These are phyloP conservation scores for Capsicum rhomboideum DNA, from an alignment of 257 asterid species.

Conservation along the genomic window DNA sequence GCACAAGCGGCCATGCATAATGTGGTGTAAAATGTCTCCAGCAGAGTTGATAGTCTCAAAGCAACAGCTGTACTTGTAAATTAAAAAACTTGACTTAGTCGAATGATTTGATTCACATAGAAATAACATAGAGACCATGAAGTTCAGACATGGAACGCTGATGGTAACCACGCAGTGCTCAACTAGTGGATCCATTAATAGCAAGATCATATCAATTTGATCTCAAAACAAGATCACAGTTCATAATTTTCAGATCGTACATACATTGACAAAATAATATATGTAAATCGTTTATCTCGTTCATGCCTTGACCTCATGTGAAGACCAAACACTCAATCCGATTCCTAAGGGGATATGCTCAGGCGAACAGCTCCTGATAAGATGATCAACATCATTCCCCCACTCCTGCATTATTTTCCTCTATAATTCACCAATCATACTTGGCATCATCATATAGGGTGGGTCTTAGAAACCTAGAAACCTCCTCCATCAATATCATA, in stretches of 20 bases:
- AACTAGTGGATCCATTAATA: background rate
- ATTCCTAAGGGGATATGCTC: background rate
- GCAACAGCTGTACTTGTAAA: background rate
- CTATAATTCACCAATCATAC: background rate
- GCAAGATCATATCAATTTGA: background rate
- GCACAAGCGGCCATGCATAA: background rate
- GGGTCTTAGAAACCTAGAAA: background rate
- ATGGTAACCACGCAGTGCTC: background rate
- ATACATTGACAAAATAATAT: background rate
- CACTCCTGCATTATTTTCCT: background rate
- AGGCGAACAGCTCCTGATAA: background rate
- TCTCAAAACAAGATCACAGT: background rate
- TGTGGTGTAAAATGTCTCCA: background rate
- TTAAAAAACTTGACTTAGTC: background rate
- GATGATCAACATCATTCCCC: background rate
- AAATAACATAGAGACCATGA: background rate
- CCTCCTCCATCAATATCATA: background rate
- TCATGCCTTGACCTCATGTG: background rate
- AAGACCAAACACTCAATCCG: background rate
- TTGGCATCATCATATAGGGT: background rate
- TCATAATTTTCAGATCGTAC: background rate
- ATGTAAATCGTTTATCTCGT: background rate
- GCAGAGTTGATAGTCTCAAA: background rate
- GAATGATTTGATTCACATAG: background rate
- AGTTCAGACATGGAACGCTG: background rate